phyloP scores from a whole-genome alignment of 2,329 filamentous ascomycete genomes.

The Talaromyces rugulosus region DNA sequence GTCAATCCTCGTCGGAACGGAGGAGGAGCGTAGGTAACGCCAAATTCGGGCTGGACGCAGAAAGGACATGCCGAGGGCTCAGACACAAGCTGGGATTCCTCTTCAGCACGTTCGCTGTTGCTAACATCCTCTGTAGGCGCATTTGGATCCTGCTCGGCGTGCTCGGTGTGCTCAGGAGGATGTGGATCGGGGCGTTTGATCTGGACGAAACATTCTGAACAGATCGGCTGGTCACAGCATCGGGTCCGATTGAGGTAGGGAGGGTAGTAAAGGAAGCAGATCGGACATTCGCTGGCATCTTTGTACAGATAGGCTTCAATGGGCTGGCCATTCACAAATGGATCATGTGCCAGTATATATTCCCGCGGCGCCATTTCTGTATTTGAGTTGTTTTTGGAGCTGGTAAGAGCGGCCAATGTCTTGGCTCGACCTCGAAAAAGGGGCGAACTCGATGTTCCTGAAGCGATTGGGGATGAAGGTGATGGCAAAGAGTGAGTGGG shows the following conservation, averaged over 20 bases:
- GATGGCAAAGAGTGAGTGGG: conserved; percentile 54
- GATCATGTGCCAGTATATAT: conserved; percentile 72
- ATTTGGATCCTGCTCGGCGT: conserved; percentile 50
- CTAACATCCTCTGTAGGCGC: conserved; percentile 16
- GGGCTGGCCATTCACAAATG: conserved; percentile 89
- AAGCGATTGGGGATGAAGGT: conserved; percentile 52
- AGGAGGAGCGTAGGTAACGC: conserved; percentile 88
- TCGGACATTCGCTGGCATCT: conserved; percentile 83
- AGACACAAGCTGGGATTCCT: conserved; percentile 68
- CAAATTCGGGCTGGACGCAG: conserved; percentile 91
- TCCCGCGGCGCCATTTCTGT: conserved; percentile 73
- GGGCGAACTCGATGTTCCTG: conserved; percentile 47
- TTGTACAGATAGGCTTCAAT: conserved; percentile 94
- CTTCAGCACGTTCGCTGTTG: conserved; percentile 17
- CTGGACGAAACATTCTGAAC: conserved; percentile 97
- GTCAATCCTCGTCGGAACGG: conserved; percentile 79
- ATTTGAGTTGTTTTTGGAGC: conserved; percentile 66
- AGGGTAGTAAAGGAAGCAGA: conserved; percentile 94
- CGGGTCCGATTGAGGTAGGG: conserved; percentile 90
- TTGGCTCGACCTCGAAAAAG: conserved; percentile 81
- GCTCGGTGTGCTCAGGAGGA: conserved; percentile 68
- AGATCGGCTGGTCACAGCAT: conserved; percentile 94
- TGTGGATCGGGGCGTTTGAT: conserved; percentile 94
- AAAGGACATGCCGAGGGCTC: conserved; percentile 92
- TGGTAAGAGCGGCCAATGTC: conserved; percentile 77